These are phyloP conservation scores for Colletotrichum musicola DNA, from an alignment of 2,329 filamentous ascomycete genomes.

Conservation along the genomic window DNA sequence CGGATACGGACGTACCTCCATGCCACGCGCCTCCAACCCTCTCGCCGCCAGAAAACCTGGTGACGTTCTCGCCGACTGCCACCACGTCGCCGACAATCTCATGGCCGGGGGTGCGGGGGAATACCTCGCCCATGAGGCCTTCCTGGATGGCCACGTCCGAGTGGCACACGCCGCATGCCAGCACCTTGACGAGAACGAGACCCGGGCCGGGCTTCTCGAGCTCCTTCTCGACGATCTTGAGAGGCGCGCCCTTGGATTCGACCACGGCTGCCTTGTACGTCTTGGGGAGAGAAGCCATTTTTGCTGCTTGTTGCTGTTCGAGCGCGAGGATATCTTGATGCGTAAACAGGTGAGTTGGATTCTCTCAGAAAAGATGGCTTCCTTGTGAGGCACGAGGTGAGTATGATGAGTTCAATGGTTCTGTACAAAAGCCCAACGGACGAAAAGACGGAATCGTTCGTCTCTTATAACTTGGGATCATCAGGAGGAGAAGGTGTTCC, in stretches of 20 bases:
- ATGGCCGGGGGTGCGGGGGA: conserved; percentile 76
- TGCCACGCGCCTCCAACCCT: conserved; percentile 78
- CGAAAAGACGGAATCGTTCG: not conserved
- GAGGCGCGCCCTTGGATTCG: conserved; percentile 62
- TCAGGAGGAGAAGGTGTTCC: not conserved
- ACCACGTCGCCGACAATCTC: conserved; percentile 78
- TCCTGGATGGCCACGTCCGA: conserved; percentile 64
- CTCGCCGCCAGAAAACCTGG: conserved; percentile 68
- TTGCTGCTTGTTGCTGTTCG: not conserved
- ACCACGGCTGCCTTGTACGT: conserved; percentile 77
- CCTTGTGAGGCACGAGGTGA: not conserved
- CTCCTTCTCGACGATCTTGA: conserved; percentile 70
- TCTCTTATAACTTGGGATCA: not conserved
- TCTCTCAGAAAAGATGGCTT: too few relatives aligned
- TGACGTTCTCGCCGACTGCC: conserved; percentile 68
- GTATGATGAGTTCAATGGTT: not conserved
- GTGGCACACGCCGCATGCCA: conserved; percentile 80
- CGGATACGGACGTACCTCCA: conserved; percentile 60
- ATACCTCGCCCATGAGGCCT: conserved; percentile 66
- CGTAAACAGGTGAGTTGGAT: too few relatives aligned
- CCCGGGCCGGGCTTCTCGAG: conserved; percentile 67
- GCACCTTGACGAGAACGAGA: conserved; percentile 77
- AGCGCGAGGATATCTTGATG: not conserved
- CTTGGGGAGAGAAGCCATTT: conserved; percentile 63
- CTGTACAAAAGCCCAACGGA: not conserved